These are phyloP conservation scores for Sicyos baderoa DNA, from an alignment of 306 rosid genomes.

Conservation along the genomic window DNA sequence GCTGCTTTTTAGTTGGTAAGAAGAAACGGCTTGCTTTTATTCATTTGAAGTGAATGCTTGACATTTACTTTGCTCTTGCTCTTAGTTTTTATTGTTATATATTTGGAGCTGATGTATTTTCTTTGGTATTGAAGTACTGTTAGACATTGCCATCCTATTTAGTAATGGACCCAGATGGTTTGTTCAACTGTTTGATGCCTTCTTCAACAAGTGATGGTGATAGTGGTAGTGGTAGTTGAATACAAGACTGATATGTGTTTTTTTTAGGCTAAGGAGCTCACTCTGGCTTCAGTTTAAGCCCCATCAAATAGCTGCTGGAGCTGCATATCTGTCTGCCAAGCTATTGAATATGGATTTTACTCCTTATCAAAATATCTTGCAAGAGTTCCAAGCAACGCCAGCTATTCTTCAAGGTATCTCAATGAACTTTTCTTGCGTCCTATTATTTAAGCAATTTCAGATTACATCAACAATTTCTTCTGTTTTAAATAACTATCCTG, in stretches of 20 bases:
- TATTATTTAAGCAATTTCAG: no score
- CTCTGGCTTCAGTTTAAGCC: conserved; percentile 98
- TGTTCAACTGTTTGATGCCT: conserved; percentile 42
- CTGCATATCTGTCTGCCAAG: conserved; percentile 79
- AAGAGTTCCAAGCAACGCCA: conserved; percentile 77
- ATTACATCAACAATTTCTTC: no score
- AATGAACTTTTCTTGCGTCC: background rate
- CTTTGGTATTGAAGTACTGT: conserved; percentile 47
- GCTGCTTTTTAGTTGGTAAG: conserved; percentile 99
- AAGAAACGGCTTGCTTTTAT: conserved; percentile 39
- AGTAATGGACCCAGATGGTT: conserved; percentile 53
- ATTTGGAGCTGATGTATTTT: conserved; percentile 41
- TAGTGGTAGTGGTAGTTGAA: conserved; percentile 14
- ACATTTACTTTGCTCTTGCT: conserved; percentile 24
- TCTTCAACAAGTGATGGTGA: conserved; percentile 26
- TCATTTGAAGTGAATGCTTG: conserved; percentile 38
- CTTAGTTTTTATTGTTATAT: conserved; percentile 23
- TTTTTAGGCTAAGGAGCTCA: conserved; percentile 88
- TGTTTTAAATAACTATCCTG: no score
- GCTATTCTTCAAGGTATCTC: conserved; percentile 73
- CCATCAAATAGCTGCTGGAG: conserved; percentile 96
- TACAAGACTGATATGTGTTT: conserved; percentile 15
- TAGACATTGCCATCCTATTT: conserved; percentile 38
- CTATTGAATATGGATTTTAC: conserved; percentile 68
- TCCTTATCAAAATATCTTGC: conserved; percentile 65